Base-by-base conservation (phyloP, 768 basidiomycete species). In the Trametes gibbosa region DNA sequence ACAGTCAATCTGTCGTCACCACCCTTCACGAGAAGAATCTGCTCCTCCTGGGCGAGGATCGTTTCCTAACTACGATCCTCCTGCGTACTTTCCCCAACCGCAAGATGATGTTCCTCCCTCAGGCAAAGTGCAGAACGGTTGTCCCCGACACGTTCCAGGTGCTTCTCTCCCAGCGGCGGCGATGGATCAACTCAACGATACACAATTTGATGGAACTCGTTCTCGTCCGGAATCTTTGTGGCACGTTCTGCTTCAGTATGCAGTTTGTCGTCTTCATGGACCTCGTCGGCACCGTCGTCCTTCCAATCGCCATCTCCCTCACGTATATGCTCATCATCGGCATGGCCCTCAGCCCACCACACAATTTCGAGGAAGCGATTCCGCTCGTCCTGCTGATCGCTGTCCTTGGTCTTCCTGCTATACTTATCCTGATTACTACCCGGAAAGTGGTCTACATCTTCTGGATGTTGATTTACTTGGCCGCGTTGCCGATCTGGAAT, bases 171-270 rank as follows among this genome's bases (percentile, higher is more conserved):
- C 97, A 99, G 71, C 92, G 97, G 32, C 87, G 97, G 19, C 88
- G 97, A 56, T 99, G 97, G 97, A 98, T 99, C 77, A 98, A 98
- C 74, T 98, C 96, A 16, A 98, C 97, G 0, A 92, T 99, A 50
- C 97, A 98, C 78, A 98, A 99, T 72, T 85, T 99, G 50, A 98
- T 98, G 95, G 97, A 99, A 73, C 88, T 99, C 39, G 92, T 98
- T 35, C 85, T 92, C 61, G 97, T 99, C 40, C 92, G 91, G 64
- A 94, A 99, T 70, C 82, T 98, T 16, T 98, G 97, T 73, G 97
- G 97, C 35, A 98, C 96, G 29, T 99, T 99, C 75, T 99, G 97
- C 79, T 98, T 98, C 77, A 97, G 94, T 75, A 98, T 98, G 95
- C 97, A 98, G 72, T 98, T 98, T 73, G 87, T 98, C 72, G 95